Evolutionary conservation across 495 filamentous ascomycete genomes (phyloP).

Genomic region (Lindgomyces ingoldianus): DNA sequence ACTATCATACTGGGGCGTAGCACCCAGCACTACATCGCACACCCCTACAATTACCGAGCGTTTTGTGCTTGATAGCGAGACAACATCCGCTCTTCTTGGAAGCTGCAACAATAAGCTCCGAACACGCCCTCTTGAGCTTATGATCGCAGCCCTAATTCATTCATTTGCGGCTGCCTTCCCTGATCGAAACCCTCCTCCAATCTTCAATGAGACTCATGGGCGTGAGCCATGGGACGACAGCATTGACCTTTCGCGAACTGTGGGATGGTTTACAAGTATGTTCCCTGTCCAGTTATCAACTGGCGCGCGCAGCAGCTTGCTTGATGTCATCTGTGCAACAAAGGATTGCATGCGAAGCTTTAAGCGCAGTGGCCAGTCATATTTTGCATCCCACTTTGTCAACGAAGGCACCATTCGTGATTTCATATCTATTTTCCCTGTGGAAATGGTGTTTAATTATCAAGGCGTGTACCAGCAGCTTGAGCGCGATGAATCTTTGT

Average conservation of each 20-base stretch:
- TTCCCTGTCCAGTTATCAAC: constrained; percentile 11
- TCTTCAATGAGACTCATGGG: too few relatives aligned
- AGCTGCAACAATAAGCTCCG: background rate
- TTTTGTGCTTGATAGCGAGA: too few relatives aligned
- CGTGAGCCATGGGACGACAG: constrained; percentile 21
- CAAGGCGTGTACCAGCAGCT: constrained; percentile 49
- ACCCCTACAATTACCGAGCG: too few relatives aligned
- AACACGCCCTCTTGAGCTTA: constrained; percentile 21
- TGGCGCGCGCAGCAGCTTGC: background rate
- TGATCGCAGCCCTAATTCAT: constrained; percentile 15
- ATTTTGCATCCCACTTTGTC: constrained; percentile 19
- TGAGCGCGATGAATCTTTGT: constrained; percentile 36
- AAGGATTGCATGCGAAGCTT: constrained; percentile 15
- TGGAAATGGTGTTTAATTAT: constrained; percentile 51
- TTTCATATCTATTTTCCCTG: constrained; percentile 30
- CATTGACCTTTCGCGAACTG: constrained; percentile 20
- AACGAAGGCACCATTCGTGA: background rate
- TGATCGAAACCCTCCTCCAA: constrained; percentile 16
- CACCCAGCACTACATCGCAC: too few relatives aligned
- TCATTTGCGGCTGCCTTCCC: constrained; percentile 18
- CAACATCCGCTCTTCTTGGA: too few relatives aligned
- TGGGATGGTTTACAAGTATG: constrained; percentile 33
- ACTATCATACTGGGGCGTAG: background rate
- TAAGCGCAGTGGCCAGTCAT: constrained; percentile 20
- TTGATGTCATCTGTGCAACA: constrained; percentile 11